Conservation (phyloP, 345 rosid species). For the Pelargonium nanum region DNA sequence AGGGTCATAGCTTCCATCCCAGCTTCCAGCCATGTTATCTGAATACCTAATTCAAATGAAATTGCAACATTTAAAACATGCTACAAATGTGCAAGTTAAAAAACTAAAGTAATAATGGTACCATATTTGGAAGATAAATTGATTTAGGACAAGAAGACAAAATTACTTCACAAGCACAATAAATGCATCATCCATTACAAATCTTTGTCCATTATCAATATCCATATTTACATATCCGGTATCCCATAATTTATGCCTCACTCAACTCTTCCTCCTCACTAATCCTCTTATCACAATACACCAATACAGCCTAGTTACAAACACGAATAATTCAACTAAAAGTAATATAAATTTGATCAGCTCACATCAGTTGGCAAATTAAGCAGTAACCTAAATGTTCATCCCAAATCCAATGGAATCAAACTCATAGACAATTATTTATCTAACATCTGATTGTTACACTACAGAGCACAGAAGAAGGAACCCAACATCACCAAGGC, state of each 20-base stretch:
- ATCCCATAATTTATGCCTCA: neutral
- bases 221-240: too few relatives aligned
- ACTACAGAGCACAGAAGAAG: neutral
- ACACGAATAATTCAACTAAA: neutral
- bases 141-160: neutral
- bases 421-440: neutral
- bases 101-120: neutral
- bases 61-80: neutral
- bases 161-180: neutral
- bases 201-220: neutral
- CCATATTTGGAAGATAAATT: neutral
- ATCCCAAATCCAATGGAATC: neutral
- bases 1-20: constrained; percentile 51
- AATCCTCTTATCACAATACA: neutral
- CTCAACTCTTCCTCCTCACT: neutral
- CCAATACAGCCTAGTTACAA: neutral
- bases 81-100: neutral
- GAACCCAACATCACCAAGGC: neutral
- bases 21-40: constrained; percentile 49
- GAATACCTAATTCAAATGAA: constrained; percentile 12
- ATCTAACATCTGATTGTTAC: neutral
- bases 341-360: neutral
- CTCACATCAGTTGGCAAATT: neutral
- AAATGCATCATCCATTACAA: too few relatives aligned
- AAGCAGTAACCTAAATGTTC: neutral